phyloP scores from a whole-genome alignment of 805 yeast species.

The Candida boidinii region DNA sequence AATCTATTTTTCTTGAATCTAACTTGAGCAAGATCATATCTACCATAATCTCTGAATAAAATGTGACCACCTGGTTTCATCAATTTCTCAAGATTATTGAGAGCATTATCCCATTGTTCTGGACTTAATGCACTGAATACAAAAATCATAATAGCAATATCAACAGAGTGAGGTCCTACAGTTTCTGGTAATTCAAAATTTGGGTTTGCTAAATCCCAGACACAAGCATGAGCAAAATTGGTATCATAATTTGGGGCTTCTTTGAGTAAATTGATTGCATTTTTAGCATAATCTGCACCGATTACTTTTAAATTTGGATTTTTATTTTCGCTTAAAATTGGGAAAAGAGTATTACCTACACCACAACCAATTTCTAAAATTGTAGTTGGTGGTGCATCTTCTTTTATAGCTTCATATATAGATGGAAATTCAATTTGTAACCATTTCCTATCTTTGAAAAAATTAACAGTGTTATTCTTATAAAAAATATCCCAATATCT shows the following conservation, averaged over 20 bases:
- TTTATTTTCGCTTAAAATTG: slow-evolving; percentile 73
- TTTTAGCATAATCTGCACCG: slow-evolving; percentile 86
- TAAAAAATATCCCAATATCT: slow-evolving; percentile 94
- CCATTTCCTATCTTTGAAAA: slow-evolving; percentile 97
- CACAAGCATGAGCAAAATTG: slow-evolving; percentile 68
- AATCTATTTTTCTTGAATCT: slow-evolving; percentile 84
- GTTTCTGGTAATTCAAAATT: slow-evolving; percentile 75
- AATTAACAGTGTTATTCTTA: slow-evolving; percentile 82
- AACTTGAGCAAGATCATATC: slow-evolving; percentile 93
- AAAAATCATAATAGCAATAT: slow-evolving; percentile 90
- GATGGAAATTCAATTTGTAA: slow-evolving; percentile 88
- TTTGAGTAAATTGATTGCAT: slow-evolving; percentile 82
- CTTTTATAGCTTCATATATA: slow-evolving; percentile 68
- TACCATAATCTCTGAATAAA: slow-evolving; percentile 87
- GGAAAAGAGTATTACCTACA: slow-evolving; percentile 95
- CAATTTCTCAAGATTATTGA: slow-evolving; percentile 56
- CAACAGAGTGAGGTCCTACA: slow-evolving; percentile 72
- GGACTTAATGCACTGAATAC: slow-evolving; percentile 92
- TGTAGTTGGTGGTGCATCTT: slow-evolving; percentile 59
- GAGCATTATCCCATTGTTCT: slow-evolving; percentile 79
- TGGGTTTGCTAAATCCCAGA: slow-evolving; percentile 89
- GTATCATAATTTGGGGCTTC: slow-evolving; percentile 51
- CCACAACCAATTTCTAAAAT: slow-evolving; percentile 96
- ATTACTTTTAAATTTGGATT: slow-evolving; percentile 65
- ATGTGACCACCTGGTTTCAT: slow-evolving; percentile 92